Percentiles rank a stretch among this genome's conserved stretches.
Evolutionary conservation across 306 rosid species (phyloP).

Genomic region (Cucumis cinereus): DNA sequence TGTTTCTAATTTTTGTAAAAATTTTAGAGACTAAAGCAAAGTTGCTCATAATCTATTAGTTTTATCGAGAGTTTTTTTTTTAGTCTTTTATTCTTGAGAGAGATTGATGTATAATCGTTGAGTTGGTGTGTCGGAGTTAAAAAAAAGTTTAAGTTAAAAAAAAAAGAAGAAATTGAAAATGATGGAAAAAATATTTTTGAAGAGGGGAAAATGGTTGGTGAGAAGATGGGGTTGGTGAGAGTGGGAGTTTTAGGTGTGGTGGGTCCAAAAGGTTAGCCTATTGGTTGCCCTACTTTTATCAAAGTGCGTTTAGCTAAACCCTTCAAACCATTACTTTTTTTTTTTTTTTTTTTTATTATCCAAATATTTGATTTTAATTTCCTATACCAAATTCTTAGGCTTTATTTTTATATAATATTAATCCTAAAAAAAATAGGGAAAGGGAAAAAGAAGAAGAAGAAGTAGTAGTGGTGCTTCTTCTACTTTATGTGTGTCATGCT

Average conservation of each 20-base stretch:
- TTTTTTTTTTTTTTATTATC: neutral
- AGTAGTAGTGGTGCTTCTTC: neutral
- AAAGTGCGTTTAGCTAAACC: neutral
- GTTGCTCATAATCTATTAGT: too few species aligned
- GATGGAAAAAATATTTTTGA: neutral
- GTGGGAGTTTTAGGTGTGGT: conserved; percentile 2
- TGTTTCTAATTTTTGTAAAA: too few species aligned
- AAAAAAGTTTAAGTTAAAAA: too few species aligned
- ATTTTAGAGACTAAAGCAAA: too few species aligned
- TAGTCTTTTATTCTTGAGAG: too few species aligned
- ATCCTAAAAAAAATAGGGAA: too few species aligned
- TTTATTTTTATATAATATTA: neutral
- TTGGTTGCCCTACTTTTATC: neutral
- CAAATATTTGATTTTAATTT: neutral
- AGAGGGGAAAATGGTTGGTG: neutral
- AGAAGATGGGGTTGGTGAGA: conserved; percentile 6
- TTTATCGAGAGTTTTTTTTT: too few species aligned
- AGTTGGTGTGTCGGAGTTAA: too few species aligned
- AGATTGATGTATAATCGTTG: too few species aligned
- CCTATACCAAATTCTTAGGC: neutral
- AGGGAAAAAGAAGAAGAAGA: neutral
- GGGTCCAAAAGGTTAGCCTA: neutral
- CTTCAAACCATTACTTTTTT: neutral
- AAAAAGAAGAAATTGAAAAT: neutral
- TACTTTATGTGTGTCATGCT: neutral